phyloP scores from a whole-genome alignment of 2,329 filamentous ascomycete genomes.

The Orbilia quercus region DNA sequence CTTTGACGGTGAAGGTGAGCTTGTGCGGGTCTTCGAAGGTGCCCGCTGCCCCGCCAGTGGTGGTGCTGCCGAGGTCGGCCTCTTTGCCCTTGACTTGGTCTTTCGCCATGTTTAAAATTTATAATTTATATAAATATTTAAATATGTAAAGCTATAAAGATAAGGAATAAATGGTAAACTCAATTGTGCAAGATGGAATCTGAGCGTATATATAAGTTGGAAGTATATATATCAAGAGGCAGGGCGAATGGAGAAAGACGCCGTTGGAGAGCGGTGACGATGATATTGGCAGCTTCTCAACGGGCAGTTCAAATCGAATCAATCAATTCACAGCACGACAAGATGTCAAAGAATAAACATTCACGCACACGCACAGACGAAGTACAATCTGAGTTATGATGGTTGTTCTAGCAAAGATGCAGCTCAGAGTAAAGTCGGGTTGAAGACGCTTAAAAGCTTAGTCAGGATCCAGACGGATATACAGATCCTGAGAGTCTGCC shows the following conservation, averaged over 20 bases:
- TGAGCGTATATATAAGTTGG: background rate
- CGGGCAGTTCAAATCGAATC: background rate
- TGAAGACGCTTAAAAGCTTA: constrained; percentile 30
- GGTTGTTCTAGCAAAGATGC: constrained; percentile 18
- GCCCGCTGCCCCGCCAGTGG: constrained; percentile 17
- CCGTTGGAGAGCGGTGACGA: background rate
- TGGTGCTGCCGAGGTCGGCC: constrained; percentile 25
- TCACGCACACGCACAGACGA: background rate
- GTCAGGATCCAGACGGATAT: constrained; percentile 41
- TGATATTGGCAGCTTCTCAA: no score
- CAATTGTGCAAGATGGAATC: background rate
- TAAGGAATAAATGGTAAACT: background rate
- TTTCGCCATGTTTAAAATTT: constrained; percentile 12
- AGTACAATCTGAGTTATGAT: background rate
- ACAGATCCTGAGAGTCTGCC: background rate
- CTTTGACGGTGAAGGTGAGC: constrained; percentile 69
- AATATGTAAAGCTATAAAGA: background rate
- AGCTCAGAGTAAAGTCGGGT: constrained; percentile 4
- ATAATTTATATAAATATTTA: no score
- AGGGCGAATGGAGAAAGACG: background rate
- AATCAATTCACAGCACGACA: background rate
- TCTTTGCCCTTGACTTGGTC: constrained; percentile 51
- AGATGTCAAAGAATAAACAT: background rate
- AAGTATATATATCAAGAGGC: no score
- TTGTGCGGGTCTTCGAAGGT: constrained; percentile 60